Evolutionary conservation across 768 basidiomycete species (phyloP).

Genomic region (Mycena latifolia): DNA sequence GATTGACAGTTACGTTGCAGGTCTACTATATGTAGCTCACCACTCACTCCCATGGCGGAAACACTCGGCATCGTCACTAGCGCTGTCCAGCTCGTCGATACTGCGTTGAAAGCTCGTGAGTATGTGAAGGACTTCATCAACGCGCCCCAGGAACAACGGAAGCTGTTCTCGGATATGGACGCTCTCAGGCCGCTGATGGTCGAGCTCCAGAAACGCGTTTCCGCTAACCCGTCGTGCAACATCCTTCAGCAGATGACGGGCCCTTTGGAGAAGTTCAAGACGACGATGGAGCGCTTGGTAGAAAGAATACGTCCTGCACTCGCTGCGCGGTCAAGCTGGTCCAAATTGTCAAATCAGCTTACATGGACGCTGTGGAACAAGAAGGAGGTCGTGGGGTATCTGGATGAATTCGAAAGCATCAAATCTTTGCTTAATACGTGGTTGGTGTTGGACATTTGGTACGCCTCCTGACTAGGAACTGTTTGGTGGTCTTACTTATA

Average conservation of each 20-base stretch:
- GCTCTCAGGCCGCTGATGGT: background rate
- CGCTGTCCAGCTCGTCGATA: conserved; percentile 1
- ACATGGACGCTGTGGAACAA: too few relatives aligned
- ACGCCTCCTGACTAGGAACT: too few relatives aligned
- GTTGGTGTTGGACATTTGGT: background rate
- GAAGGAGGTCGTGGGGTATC: background rate
- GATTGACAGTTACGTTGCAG: too few relatives aligned
- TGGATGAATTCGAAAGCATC: background rate
- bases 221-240: background rate
- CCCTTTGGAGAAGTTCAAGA: background rate
- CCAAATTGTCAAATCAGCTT: background rate
- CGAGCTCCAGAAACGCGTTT: background rate
- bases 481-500: too few relatives aligned
- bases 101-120: background rate
- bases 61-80: background rate
- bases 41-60: background rate
- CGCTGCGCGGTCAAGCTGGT: background rate
- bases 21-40: too few relatives aligned
- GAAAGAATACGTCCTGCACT: background rate
- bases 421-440: background rate
- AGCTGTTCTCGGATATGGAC: background rate
- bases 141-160: background rate
- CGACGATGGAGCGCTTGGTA: background rate
- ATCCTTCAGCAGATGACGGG: background rate
- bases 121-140: conserved; percentile 1